These are phyloP conservation scores for Fraxinus velutina DNA, from an alignment of 305 asterid genomes.

Conservation along the genomic window DNA sequence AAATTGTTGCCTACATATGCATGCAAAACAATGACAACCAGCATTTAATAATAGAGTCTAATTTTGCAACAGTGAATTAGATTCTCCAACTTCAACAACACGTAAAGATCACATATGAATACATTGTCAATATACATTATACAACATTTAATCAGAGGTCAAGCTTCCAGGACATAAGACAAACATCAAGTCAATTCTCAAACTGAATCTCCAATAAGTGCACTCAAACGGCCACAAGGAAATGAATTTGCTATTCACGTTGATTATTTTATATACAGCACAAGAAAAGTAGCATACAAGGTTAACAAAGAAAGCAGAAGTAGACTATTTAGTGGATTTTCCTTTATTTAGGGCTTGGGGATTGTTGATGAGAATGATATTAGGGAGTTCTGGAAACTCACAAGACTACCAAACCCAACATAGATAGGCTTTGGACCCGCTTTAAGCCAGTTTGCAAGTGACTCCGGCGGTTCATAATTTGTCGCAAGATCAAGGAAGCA, in stretches of 20 bases:
- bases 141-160: conserved; percentile 12
- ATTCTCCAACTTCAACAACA: not conserved
- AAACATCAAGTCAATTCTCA: not conserved
- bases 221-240: not conserved
- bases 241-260: not conserved
- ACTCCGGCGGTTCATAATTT: conserved; percentile 75
- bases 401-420: conserved; percentile 95
- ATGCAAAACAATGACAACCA: not conserved
- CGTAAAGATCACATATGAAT: not conserved
- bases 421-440: conserved; percentile 90
- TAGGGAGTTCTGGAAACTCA: conserved; percentile 44
- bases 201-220: not conserved
- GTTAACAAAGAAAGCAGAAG: not conserved
- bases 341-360: not conserved
- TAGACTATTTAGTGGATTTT: not conserved
- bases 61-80: not conserved
- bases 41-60: not conserved
- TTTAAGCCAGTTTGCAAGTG: conserved; percentile 77
- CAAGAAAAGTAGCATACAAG: not conserved
- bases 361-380: not conserved
- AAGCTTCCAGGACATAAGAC: conserved; percentile 6
- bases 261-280: not conserved
- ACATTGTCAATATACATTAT: not conserved
- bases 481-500: conserved; percentile 97
- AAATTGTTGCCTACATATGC: not conserved